Evolutionary conservation across 352 stramenopile genomes (phyloP), one percentile per base, ranked within the genome.

Genomic region (Discostella stelligera): DNA sequence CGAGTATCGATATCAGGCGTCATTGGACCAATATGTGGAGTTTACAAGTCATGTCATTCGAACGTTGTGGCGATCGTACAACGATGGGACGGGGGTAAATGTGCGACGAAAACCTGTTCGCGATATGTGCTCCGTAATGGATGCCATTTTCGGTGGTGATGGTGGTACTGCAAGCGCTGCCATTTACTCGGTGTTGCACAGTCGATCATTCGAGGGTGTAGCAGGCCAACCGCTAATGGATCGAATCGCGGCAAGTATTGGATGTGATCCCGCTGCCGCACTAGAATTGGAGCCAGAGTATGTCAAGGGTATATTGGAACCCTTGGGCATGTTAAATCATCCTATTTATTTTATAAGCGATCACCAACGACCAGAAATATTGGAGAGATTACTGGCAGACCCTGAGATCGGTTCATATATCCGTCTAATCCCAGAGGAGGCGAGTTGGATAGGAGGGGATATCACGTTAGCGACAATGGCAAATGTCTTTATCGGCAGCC

Each of bases 401-500:
- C 30, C 64, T 13, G 70, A 73, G 10, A 72, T 79, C 54, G 76
- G 69, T 50, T 64, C 58, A 39, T 39, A 74, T 30, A 68, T 83
- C 10, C 59, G 48, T n/a, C 14, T 74, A 14, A 32, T 83, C 13
- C 53, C 69, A 11, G 13, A 53, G 11, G 58, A 79, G 21, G 48
- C 54, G 2, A 73, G 60, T 65, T 83, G 69, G 69, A 37, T 74
- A 20, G 76, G 76, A 41, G 76, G 69, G 23, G 71, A 83, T 61
- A 62, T 83, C 16, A 77, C 70, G 0, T 32, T 73, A 23, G 76
- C 37, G 2, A 46, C 76, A 0, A 66, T 80, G 30, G 25, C 58
- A n/a, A 61, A 74, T 70, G 71, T 67, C 8, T 83, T 83, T 39
- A 79, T 79, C 52, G 76, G 76, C 0, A 83, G 74, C 54, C 76